Evolutionary conservation across 2,329 filamentous ascomycete genomes (phyloP), one percentile per base, ranked within the genome.

Genomic region (Xylariaceae sp.): DNA sequence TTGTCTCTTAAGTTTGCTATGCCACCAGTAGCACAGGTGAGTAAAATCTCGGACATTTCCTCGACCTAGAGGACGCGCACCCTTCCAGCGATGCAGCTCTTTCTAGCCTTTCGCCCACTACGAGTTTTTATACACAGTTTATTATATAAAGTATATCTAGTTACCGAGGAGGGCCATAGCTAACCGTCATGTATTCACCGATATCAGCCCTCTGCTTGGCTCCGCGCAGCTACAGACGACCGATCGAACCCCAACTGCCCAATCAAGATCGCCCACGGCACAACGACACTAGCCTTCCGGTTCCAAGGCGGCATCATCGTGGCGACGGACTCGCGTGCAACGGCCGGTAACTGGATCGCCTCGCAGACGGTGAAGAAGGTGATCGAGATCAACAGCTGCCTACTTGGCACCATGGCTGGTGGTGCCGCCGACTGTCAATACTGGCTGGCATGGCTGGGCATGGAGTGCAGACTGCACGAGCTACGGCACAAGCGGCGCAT

Each of bases 291-390:
- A 59, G 92, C 91, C 60, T 99, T 99, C 82, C 86, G 92, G 71
- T 99, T 97, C 81, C 86, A 97, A 77, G 91, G 91, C 68, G 94
- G 94, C 71, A 97, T 99, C 76, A 95, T 99, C 70, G 92, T 99
- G 50, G 92, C 92, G 52, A 99, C 94, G 56, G 94, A 99, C 77
- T 99, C 94, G 57, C 86, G 94, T 76, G 94, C 94, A 57, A 96
- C 94, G 47, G 92, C 94, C 32, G 94, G 94, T 68, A 95, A 94
- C 83, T 99, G 94, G 94, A 99, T 99, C 75, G 94, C 94, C 63
- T 95, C 89, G 76, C 94, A 99, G 81, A 99, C 94, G 51, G 94
- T 99, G 70, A 99, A 99, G 85, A 99, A 99, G 82, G 94, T 99
- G 65, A 97, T 99, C 70, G 91, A 96, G 81, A 96, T 96, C 80